Evolutionary conservation across 345 rosid species (phyloP).

Genomic region (Gossypium rotundifolium): DNA sequence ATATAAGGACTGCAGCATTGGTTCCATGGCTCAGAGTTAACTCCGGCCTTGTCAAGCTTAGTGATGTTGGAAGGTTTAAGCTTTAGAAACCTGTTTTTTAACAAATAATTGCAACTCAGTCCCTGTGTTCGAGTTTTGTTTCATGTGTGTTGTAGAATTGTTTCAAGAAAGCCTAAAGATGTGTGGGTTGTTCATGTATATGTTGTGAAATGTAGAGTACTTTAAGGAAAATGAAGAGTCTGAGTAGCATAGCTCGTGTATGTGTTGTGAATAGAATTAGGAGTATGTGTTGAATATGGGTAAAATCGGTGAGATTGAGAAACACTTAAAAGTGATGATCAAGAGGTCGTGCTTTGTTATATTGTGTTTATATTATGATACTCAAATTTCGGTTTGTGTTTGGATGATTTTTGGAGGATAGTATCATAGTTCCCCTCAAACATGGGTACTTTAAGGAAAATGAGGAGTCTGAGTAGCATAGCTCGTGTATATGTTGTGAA

Average conservation of each 20-base stretch:
- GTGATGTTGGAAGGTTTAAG: conserved; percentile 79
- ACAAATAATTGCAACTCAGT: background rate
- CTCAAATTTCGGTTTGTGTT: background rate
- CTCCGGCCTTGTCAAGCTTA: conserved; percentile 70
- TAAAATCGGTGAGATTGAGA: no score
- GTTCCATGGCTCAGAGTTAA: conserved; percentile 78
- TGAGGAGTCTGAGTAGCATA: background rate
- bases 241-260: background rate
- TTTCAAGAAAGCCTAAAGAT: conserved; percentile 82
- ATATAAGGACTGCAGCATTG: conserved; percentile 75
- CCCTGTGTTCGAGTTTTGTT: background rate
- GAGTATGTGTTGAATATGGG: no score
- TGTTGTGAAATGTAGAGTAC: background rate
- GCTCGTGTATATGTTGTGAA: background rate
- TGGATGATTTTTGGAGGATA: background rate
- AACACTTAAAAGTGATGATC: no score
- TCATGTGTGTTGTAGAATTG: conserved; percentile 46
- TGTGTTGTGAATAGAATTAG: background rate
- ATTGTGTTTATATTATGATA: background rate
- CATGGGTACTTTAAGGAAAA: background rate
- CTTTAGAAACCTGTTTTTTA: background rate
- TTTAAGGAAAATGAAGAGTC: background rate
- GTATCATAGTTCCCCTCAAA: background rate
- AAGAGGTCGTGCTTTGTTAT: no score
- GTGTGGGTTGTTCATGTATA: conserved; percentile 70